Evolutionary conservation across 2,329 filamentous ascomycete genomes (phyloP), one percentile per base, ranked within the genome.

Genomic region (Plenodomus biglobosus): DNA sequence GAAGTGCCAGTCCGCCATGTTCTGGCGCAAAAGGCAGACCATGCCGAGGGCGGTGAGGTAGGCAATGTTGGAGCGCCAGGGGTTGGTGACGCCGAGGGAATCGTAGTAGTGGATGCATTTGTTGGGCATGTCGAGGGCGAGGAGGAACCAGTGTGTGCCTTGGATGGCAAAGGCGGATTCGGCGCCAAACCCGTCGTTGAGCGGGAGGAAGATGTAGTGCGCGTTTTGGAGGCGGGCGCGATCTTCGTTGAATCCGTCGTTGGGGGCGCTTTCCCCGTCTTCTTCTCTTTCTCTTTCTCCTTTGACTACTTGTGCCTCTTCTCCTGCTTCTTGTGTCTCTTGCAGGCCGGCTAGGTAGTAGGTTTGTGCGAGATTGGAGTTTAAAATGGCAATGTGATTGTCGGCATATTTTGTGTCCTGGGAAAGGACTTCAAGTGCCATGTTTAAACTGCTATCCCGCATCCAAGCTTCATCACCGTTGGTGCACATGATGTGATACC

Each of bases 131-230:
- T 66, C 49, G 16, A 66, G 16, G 8, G 39, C 46, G 2, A 64
- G 27, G 11, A 68, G 48, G 0, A 58, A 53, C 64, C 64, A 68
- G 38, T 68, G 65, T 3, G 24, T 19, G 2, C 62, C 61, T 3
- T 17, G 13, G 4, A 54, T 56, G 10, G 37, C 30, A 8, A 32
- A 48, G 17, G 32, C 4, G 32, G 32, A 6, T n/a, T 36, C 15
- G 1, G 24, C 43, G 8, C 35, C 45, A 17, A 58, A 50, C 4
- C 49, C 64, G 45, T 66, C 54, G 45, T 66, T 66, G 40, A 64
- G 38, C 8, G 59, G 49, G 11, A 68, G 22, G 37, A 68, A 59
- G 13, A 68, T 66, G 53, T 54, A 67, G 55, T 59, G 40, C 54
- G 55, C 58, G 40, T 55, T 39, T 0, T 39, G 13, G 15, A 64